These are phyloP conservation scores for Delitschia confertaspora DNA, from an alignment of 495 filamentous ascomycete species.

Conservation along the genomic window DNA sequence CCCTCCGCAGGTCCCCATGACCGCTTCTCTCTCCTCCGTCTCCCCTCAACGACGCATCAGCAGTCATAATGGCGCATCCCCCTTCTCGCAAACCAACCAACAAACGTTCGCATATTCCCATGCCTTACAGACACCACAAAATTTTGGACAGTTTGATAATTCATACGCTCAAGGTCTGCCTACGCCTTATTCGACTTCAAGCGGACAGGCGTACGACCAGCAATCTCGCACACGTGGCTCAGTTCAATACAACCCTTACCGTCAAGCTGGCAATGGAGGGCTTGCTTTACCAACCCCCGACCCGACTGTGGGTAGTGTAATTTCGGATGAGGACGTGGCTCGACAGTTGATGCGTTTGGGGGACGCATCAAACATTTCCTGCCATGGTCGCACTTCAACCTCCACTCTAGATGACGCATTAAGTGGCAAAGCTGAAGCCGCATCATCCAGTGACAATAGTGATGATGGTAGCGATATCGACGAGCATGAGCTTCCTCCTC, in stretches of 20 bases:
- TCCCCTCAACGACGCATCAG: slow-evolving; percentile 76
- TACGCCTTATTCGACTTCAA: slow-evolving; percentile 50
- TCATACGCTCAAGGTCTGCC: slow-evolving; percentile 38
- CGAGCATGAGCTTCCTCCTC: slow-evolving; percentile 52
- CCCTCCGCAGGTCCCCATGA: slow-evolving; percentile 81
- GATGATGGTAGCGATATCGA: slow-evolving; percentile 54
- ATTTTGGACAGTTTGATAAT: slow-evolving; percentile 50
- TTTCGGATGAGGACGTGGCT: slow-evolving; percentile 96
- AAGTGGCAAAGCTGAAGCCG: slow-evolving; percentile 74
- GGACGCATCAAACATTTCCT: slow-evolving; percentile 78
- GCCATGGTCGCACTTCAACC: slow-evolving; percentile 77
- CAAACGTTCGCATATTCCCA: slow-evolving; percentile 64
- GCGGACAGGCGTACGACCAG: slow-evolving; percentile 48
- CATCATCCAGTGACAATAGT: slow-evolving; percentile 76
- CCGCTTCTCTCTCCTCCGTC: slow-evolving; percentile 81
- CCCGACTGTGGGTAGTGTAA: slow-evolving; percentile 74
- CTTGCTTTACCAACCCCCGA: slow-evolving; percentile 75
- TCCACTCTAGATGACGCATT: slow-evolving; percentile 88
- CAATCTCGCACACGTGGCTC: slow-evolving; percentile 55
- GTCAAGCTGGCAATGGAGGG: slow-evolving; percentile 40
- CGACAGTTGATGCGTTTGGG: slow-evolving; percentile 91
- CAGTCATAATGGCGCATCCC: slow-evolving; percentile 52
- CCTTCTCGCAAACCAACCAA: slow-evolving; percentile 62
- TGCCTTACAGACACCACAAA: slow-evolving; percentile 69
- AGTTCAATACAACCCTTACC: slow-evolving; percentile 40